Conservation (phyloP, 169 alveolate genomes). For the Eimeria acervulina region DNA sequence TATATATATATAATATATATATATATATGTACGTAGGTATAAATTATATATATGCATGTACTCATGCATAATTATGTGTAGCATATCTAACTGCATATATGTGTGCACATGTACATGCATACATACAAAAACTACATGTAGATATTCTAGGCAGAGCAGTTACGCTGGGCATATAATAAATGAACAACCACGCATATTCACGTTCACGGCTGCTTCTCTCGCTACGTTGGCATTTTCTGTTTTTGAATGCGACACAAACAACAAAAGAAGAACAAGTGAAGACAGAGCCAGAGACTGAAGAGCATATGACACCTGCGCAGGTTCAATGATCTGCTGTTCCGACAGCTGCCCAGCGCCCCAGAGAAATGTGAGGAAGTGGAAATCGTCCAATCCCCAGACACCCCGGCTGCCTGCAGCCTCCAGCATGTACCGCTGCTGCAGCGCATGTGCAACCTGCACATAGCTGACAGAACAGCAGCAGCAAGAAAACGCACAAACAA, state of each 20-base stretch:
- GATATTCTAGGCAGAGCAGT: not conserved
- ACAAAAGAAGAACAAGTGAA: not conserved
- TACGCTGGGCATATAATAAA: no score
- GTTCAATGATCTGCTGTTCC: slow-evolving; percentile 54
- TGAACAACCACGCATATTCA: not conserved
- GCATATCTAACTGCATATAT: not conserved
- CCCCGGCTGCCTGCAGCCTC: slow-evolving; percentile 99
- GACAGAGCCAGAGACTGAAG: not conserved
- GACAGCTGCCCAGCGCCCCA: slow-evolving; percentile 85
- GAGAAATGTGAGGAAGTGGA: slow-evolving; percentile 90
- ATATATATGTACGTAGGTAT: not conserved
- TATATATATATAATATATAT: not conserved
- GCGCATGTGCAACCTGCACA: slow-evolving; percentile 95
- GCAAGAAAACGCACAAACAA: not conserved
- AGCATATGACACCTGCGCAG: slow-evolving; percentile 64
- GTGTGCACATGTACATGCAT: not conserved
- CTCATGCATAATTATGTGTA: not conserved
- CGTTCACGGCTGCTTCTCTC: not conserved
- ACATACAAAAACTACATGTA: no score
- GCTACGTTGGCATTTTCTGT: no score
- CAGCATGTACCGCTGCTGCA: slow-evolving; percentile 96
- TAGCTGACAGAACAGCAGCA: slow-evolving; percentile 90
- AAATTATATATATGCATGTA: not conserved
- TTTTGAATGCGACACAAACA: not conserved
- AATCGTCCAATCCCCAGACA: slow-evolving; percentile 99